Evolutionary conservation across 305 asterid genomes (phyloP), one percentile per base, ranked within the genome.

Genomic region (Fraxinus baroniana): DNA sequence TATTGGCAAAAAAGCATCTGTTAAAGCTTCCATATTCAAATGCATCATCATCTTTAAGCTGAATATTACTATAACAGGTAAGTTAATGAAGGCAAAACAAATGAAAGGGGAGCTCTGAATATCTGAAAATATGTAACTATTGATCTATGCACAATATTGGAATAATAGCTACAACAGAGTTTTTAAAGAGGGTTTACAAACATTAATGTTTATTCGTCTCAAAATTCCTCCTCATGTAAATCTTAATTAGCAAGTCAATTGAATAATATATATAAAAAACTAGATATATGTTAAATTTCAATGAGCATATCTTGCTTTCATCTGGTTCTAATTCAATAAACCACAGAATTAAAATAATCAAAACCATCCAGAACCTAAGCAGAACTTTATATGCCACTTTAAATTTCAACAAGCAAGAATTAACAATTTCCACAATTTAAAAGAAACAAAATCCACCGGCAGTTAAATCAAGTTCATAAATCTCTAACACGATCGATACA

Each of bases 381-480:
- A 73, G 66, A 76, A 64, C 83, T 72, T 1, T 49, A 83, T 30
- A 74, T 4, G 71, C 80, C 10, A 82, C 79, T 66, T 64, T 28
- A 15, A 41, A 35, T 71, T 78, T 52, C 82, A 83, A n/a, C 76
- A 60, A 82, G 77, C 87, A 68, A 15, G 33, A 71, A 78, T 62
- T 15, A 73, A 52, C 74, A 78, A 10, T 60, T 52, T 1, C 83
- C 3, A 36, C 37, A 74, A 72, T 0, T 9, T 9, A 49, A 18
- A 80, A 26, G n/a, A 1, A 24, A 33, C 33, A 46, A 46, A 33
- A 37, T 3, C 73, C 57, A 68, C 35, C 32, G 22, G 15, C 83
- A 80, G 62, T 79, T 60, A 18, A 60, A 81, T 78, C 80, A 72
- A 84, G 46, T 32, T 75, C 8, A 12, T n/a, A 37, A 10, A 20